phyloP scores from a whole-genome alignment of 768 basidiomycete species.

The Strobilomyces dryophilus region DNA sequence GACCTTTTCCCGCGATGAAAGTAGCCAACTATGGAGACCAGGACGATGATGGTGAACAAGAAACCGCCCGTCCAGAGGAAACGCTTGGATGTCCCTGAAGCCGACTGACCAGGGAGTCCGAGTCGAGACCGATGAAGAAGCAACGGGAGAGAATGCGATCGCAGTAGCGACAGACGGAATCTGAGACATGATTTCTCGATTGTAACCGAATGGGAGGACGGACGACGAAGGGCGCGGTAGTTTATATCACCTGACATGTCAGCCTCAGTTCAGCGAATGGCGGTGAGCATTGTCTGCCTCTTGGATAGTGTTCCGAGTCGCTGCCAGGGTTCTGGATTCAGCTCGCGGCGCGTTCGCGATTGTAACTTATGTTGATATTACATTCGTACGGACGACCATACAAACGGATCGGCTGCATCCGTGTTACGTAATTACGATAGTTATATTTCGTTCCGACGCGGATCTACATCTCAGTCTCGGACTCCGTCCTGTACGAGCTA shows the following conservation, averaged over 20 bases:
- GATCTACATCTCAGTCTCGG: too few species aligned
- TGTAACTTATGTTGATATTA: too few species aligned
- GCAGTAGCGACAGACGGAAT: conserved; percentile 11
- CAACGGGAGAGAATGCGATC: background rate
- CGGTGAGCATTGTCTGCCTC: conserved; percentile 9
- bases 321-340: too few species aligned
- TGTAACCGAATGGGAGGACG: background rate
- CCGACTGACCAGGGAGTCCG: background rate
- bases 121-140: conserved; percentile 1
- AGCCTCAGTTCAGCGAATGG: background rate
- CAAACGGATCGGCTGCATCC: too few species aligned
- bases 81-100: background rate
- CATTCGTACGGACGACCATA: too few species aligned
- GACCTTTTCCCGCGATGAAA: conserved; percentile 9
- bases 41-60: conserved; percentile 5
- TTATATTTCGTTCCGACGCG: too few species aligned
- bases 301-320: too few species aligned
- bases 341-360: too few species aligned
- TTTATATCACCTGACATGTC: conserved; percentile 6
- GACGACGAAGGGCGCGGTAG: background rate
- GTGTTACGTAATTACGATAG: too few species aligned
- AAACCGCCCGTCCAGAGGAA: conserved; percentile 12
- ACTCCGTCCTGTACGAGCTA: too few species aligned
- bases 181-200: conserved; percentile 15
- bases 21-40: conserved; percentile 15